Evolutionary conservation across 2,329 filamentous ascomycete species (phyloP), one percentile per base, ranked within the genome.

Genomic region (Stachybotrys chlorohalonatus): DNA sequence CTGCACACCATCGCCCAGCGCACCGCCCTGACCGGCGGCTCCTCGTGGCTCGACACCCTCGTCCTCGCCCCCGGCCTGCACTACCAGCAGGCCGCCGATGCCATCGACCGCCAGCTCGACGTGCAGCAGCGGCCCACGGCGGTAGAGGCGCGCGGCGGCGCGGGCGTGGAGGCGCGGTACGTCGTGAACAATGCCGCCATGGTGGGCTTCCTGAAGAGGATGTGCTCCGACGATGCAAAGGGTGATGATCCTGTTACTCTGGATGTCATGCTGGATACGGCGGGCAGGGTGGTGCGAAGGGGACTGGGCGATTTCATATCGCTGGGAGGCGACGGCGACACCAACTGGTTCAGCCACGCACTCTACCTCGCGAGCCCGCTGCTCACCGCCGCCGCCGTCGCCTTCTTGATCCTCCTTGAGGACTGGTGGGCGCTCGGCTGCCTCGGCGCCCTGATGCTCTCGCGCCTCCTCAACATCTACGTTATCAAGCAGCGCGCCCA

Each of bases 61-160:
- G 70, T 85, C 11, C 72, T 86, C 3, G 81, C 79, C 2, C 83
- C 83, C 0, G 83, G 83, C 0, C 63, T 85, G 52, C 83, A 86
- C 65, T 79, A 78, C 59, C 81, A 85, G 60, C 80, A 85, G 60
- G 73, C 76, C 5, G 81, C 80, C 9, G 73, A 80, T 11, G 72
- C 74, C 1, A 67, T 85, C 15, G 72, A 72, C 56, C 66, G 71
- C 3, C 73, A 76, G 54, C 69, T 52, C 17, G 56, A 45, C 31
- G 32, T 24, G 9, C 15, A 24, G 16, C 17, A 13, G 16, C 24
- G 24, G 24, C 31, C 48, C 24, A 30, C 48, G 48, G 48, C 31
- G 8, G 48, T 50, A 24, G 48, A 50, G 16, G n/a, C 16, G 48
- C 30, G 16, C 7, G 17, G 16, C 31, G 16, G 3, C 6, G 32